These are phyloP conservation scores for Drechslerella stenobrocha DNA, from an alignment of 2,329 filamentous ascomycete genomes.

Conservation along the genomic window DNA sequence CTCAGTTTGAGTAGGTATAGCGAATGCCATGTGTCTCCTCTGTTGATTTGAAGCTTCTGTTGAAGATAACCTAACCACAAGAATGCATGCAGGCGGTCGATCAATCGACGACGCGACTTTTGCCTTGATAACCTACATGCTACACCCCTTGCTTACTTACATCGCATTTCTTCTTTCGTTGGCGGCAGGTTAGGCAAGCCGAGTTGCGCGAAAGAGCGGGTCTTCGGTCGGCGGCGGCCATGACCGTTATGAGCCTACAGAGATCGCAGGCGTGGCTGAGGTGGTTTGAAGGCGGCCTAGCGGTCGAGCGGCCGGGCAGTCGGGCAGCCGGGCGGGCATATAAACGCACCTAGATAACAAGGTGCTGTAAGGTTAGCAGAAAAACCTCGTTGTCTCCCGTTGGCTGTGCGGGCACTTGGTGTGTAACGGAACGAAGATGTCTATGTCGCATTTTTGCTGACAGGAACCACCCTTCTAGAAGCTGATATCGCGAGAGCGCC, in stretches of 20 bases:
- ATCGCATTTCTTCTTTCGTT: slow-evolving; percentile 30
- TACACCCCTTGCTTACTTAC: slow-evolving; percentile 13
- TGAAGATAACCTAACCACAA: too few species aligned
- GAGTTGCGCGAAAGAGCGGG: slow-evolving; percentile 18
- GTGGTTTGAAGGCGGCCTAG: slow-evolving; percentile 1
- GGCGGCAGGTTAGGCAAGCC: slow-evolving; percentile 20
- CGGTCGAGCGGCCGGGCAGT: slow-evolving; percentile 20
- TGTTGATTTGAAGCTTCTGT: too few species aligned
- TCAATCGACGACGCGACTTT: too few species aligned
- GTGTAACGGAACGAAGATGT: neutral
- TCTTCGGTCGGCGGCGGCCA: slow-evolving; percentile 27
- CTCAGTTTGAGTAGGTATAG: too few species aligned
- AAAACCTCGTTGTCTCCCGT: neutral
- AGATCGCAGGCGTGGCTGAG: neutral
- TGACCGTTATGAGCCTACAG: neutral
- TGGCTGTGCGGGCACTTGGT: neutral
- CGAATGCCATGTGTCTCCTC: too few species aligned
- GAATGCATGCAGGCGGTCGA: too few species aligned
- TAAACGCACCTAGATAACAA: neutral
- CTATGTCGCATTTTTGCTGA: slow-evolving; percentile 1
- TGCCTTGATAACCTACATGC: too few species aligned
- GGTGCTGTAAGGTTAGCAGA: neutral
- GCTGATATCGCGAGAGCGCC: neutral
- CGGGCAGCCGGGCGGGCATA: slow-evolving; percentile 12
- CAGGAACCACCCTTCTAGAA: slow-evolving; percentile 4